Conservation (phyloP, 306 rosid genomes). For the Inga leiocalycina region DNA sequence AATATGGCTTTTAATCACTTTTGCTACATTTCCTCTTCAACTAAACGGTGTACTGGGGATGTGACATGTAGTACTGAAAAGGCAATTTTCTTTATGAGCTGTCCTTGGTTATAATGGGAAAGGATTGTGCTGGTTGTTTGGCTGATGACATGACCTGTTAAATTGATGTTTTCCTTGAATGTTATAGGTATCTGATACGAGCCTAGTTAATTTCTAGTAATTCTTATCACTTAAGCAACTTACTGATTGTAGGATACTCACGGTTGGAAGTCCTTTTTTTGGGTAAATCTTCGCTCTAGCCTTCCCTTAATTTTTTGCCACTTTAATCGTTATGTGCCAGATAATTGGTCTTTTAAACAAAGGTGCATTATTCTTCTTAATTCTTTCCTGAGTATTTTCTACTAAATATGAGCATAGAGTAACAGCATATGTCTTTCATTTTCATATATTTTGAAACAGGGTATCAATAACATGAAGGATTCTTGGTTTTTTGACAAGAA, state of each 20-base stretch:
- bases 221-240: background rate
- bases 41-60: background rate
- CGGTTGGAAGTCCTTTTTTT: background rate
- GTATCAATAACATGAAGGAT: slow-evolving; percentile 50
- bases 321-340: background rate
- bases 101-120: background rate
- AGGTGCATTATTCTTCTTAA: background rate
- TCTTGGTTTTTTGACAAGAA: slow-evolving; percentile 49
- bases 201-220: background rate
- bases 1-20: background rate
- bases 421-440: slow-evolving; percentile 11
- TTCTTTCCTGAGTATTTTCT: background rate
- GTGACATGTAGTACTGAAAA: background rate
- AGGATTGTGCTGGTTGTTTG: background rate
- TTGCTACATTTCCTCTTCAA: slow-evolving; percentile 24
- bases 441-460: slow-evolving; percentile 30
- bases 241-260: background rate
- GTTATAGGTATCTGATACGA: background rate
- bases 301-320: slow-evolving; percentile 21
- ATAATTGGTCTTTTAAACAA: background rate
- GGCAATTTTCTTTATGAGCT: background rate
- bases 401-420: background rate
- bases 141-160: background rate
- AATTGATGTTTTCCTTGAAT: background rate
- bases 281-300: background rate